These are phyloP conservation scores for Drechslerella dactyloides DNA, from an alignment of 2,329 filamentous ascomycete genomes.

Conservation along the genomic window DNA sequence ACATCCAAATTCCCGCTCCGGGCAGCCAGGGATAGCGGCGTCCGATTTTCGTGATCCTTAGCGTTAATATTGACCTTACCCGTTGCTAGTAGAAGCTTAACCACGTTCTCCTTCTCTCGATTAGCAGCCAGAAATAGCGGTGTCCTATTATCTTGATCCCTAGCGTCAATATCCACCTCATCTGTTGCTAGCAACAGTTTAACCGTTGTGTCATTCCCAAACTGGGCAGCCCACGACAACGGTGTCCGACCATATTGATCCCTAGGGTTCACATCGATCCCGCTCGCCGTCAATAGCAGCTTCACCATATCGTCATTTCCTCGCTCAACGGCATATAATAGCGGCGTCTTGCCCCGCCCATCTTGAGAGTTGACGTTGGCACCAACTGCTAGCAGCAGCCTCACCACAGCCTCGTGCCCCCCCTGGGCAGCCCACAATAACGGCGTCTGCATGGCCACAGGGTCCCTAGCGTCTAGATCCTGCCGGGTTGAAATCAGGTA, in stretches of 20 bases:
- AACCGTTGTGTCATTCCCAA: slow-evolving; percentile 1
- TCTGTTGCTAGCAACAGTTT: slow-evolving; percentile 11
- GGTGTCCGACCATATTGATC: background rate
- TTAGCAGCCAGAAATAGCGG: slow-evolving; percentile 59
- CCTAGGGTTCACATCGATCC: slow-evolving; percentile 9
- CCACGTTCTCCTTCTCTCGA: background rate
- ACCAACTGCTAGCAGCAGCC: slow-evolving; percentile 11
- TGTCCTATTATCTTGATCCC: background rate
- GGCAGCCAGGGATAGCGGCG: slow-evolving; percentile 53
- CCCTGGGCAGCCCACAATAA: no score
- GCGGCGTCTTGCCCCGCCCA: no score
- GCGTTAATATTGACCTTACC: background rate
- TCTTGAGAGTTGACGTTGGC: slow-evolving; percentile 6
- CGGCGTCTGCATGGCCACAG: no score
- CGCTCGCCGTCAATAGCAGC: slow-evolving; percentile 6
- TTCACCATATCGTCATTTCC: no score
- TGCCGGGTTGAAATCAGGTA: background rate
- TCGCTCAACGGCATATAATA: no score
- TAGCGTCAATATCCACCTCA: background rate
- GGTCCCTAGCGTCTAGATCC: no score
- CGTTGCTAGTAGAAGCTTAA: background rate
- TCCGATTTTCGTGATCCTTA: background rate
- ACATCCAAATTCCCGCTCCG: background rate
- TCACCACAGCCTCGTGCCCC: background rate
- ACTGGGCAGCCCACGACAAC: slow-evolving; percentile 55